Conservation (phyloP, 495 filamentous ascomycete species). For the Talaromyces borbonicus region DNA sequence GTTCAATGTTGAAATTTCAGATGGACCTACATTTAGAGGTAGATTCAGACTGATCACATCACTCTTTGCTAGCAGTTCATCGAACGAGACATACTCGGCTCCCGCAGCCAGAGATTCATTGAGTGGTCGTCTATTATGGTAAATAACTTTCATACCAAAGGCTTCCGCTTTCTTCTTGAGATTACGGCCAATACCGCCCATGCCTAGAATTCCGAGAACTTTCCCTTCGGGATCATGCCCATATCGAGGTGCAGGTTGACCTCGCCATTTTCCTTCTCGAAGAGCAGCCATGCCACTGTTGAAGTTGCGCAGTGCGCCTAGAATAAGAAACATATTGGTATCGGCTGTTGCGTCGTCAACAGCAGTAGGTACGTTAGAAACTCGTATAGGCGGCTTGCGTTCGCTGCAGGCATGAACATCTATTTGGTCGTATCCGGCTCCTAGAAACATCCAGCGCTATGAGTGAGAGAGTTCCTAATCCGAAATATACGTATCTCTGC, state of each 20-base stretch:
- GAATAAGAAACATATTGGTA: constrained; percentile 63
- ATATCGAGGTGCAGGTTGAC: constrained; percentile 34
- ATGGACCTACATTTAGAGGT: constrained; percentile 55
- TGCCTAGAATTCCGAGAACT: constrained; percentile 66
- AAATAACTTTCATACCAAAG: constrained; percentile 59
- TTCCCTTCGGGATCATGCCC: constrained; percentile 58
- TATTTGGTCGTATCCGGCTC: constrained; percentile 76
- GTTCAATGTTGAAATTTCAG: not conserved
- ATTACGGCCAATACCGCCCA: constrained; percentile 76
- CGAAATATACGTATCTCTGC: too few relatives aligned
- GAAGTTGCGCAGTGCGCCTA: constrained; percentile 67
- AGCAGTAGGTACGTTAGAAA: constrained; percentile 73
- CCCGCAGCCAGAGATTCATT: constrained; percentile 45
- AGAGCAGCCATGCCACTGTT: constrained; percentile 52
- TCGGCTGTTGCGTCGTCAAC: constrained; percentile 79
- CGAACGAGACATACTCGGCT: constrained; percentile 59
- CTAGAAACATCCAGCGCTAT: constrained; percentile 21
- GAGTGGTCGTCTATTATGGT: constrained; percentile 53
- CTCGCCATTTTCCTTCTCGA: constrained; percentile 48
- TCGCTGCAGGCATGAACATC: constrained; percentile 60
- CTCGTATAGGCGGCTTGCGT: constrained; percentile 44
- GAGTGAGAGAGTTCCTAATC: too few relatives aligned
- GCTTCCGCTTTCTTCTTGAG: constrained; percentile 44
- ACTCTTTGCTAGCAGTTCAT: constrained; percentile 51
- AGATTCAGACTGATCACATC: constrained; percentile 72